Evolutionary conservation across 2,329 filamentous ascomycete species (phyloP).

Genomic region (Berkeleyomyces basicola): DNA sequence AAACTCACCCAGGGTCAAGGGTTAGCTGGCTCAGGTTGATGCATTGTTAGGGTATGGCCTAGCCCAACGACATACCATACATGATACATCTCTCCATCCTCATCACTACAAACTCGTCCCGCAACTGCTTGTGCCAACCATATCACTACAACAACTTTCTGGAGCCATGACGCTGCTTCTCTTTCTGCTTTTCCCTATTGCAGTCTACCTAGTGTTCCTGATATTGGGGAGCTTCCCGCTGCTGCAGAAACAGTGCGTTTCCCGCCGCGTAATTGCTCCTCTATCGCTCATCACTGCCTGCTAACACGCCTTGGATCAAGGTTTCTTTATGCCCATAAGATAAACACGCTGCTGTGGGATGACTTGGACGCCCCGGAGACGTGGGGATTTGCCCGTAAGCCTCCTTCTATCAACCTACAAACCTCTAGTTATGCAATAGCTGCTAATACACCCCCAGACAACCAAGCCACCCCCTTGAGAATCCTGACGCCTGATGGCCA

Average conservation of each 20-base stretch:
- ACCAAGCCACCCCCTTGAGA: constrained; percentile 77
- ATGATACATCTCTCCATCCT: not conserved
- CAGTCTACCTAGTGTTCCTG: constrained; percentile 51
- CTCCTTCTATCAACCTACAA: not conserved
- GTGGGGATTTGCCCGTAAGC: constrained; percentile 69
- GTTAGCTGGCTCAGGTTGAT: too few relatives aligned
- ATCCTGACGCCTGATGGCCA: constrained; percentile 60
- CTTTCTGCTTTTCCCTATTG: constrained; percentile 16
- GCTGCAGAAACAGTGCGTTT: constrained; percentile 62
- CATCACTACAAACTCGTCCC: not conserved
- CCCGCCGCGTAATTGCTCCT: not conserved
- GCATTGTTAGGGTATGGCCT: too few relatives aligned
- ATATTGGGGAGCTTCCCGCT: constrained; percentile 47
- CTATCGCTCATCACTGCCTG: too few relatives aligned
- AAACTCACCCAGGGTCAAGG: too few relatives aligned
- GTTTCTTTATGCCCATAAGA: constrained; percentile 66
- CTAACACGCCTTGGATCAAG: constrained; percentile 45
- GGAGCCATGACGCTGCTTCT: not conserved
- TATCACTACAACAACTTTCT: not conserved
- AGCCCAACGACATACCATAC: not conserved
- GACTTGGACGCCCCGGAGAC: constrained; percentile 60
- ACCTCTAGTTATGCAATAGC: not conserved
- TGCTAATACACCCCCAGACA: constrained; percentile 35
- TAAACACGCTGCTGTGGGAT: constrained; percentile 56
- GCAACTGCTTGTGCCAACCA: not conserved